Base-by-base conservation (phyloP, 2,329 filamentous ascomycete species). In the Chaetomium sp. region DNA sequence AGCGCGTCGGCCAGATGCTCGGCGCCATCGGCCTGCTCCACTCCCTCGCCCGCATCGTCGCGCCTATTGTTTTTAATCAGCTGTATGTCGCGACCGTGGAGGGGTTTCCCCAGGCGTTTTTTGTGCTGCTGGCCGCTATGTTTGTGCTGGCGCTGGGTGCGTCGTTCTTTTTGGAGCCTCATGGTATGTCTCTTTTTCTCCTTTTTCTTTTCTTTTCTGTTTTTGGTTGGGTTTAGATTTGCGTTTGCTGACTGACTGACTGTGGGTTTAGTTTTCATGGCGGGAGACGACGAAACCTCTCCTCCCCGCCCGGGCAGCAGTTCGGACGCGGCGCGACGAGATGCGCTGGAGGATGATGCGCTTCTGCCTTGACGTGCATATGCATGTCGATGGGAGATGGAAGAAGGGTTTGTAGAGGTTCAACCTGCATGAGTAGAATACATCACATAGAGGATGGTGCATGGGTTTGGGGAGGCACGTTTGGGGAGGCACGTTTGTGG, bases 21-120 rank as follows among this genome's bases (percentile, higher is more conserved):
- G 95, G 95, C 25, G 93, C 93, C 1, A 90, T 89, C 19, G 95
- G 94, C 0, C 81, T 98, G 67, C 78, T 98, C 64, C 94, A 98
- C 77, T 90, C 92, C 0, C 78, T 97, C 42, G 86, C 91, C 3
- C 83, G 93, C 67, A 87, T 98, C 2, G 75, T 96, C 13, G 88
- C 90, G 0, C 95, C 95, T 0, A 84, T 92, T 0, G 74, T 94
- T 1, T 96, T 97, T 77, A 96, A 95, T 72, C 85, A 91, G 5
- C 86, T 98, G 10, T 99, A 96, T 75, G 90, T 90, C 16, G 80
- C 84, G 2, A 98, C 95, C 0, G 91, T 97, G 1, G 87, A 84
- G 23, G 87, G 79, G 1, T 94, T 90, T 69, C 87, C 92, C 0
- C 92, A 95, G 76, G 87, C 92, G 0, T 89, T 96, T 0, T 97